Percentiles rank a stretch among this genome's conserved stretches.
Conservation (phyloP, 2,329 filamentous ascomycete species). For the Sphaerulina musiva region DNA sequence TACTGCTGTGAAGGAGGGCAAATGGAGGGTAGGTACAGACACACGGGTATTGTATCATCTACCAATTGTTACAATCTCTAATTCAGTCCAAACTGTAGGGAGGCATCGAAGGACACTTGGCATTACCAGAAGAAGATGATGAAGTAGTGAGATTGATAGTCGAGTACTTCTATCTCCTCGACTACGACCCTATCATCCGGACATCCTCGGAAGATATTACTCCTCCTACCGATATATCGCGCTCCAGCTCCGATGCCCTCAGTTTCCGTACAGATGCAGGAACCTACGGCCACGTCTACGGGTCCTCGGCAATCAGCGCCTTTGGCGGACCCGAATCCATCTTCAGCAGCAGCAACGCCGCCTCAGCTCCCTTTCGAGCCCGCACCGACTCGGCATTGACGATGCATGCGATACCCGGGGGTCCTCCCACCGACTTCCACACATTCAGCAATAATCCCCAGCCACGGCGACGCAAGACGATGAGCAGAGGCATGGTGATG, state of each 20-base stretch:
- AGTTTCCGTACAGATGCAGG: conserved; percentile 21
- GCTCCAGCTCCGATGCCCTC: conserved; percentile 17
- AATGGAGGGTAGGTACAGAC: conserved; percentile 21
- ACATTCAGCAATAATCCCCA: conserved; percentile 6
- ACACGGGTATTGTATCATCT: too few relatives aligned
- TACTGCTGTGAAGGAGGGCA: conserved; percentile 14
- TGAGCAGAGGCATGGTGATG: conserved; percentile 11
- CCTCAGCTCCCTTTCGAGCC: conserved; percentile 5
- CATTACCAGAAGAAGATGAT: conserved; percentile 23
- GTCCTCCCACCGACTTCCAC: conserved; percentile 10
- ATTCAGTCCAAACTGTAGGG: conserved; percentile 13
- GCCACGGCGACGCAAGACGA: conserved; percentile 10
- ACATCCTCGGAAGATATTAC: conserved; percentile 4
- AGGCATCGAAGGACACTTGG: conserved; percentile 21
- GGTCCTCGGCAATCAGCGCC: conserved; percentile 23
- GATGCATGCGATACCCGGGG: conserved; percentile 20
- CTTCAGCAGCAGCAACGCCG: too few relatives aligned
- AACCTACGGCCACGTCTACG: conserved; percentile 25
- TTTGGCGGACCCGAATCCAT: conserved; percentile 22
- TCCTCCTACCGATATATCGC: not conserved
- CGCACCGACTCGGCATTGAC: conserved; percentile 21
- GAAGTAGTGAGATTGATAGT: conserved; percentile 24
- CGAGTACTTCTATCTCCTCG: conserved; percentile 26
- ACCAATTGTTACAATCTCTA: not conserved
- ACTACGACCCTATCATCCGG: conserved; percentile 21